Evolutionary conservation across 768 basidiomycete species (phyloP).

Genomic region (Leccinum obscurum): DNA sequence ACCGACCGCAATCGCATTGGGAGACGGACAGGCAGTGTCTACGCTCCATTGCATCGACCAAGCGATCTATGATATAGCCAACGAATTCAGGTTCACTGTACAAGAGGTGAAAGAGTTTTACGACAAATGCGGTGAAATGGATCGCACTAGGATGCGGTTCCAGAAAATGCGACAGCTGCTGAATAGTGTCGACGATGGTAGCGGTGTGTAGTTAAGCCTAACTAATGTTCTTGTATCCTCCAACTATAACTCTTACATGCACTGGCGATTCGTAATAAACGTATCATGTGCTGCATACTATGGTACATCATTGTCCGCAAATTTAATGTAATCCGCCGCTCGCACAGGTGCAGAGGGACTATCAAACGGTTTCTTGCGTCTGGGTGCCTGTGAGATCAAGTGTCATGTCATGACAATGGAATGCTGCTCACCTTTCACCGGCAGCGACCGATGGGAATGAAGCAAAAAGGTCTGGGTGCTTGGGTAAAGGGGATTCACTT

Average conservation of each 20-base stretch:
- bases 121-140: conserved; percentile 71
- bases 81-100: conserved; percentile 66
- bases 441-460: conserved; percentile 96
- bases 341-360: conserved; percentile 81
- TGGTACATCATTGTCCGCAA: conserved; percentile 61
- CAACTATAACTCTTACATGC: neutral
- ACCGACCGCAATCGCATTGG: conserved; percentile 6
- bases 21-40: conserved; percentile 7
- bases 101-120: conserved; percentile 81
- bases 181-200: conserved; percentile 25
- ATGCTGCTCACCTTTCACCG: conserved; percentile 76
- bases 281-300: conserved; percentile 12
- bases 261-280: conserved; percentile 3
- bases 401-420: neutral
- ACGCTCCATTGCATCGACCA: conserved; percentile 66
- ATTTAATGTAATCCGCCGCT: conserved; percentile 63
- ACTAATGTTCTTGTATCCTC: neutral
- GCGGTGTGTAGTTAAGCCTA: conserved; percentile 8
- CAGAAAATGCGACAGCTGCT: conserved; percentile 60
- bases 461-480: conserved; percentile 93
- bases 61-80: conserved; percentile 63
- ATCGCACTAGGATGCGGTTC: conserved; percentile 62
- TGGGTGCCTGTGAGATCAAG: conserved; percentile 32
- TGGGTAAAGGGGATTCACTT: conserved; percentile 92
- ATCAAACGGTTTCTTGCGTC: conserved; percentile 74